These are phyloP conservation scores for Nakazawaea ernobii DNA, from an alignment of 805 yeast species.

Conservation along the genomic window DNA sequence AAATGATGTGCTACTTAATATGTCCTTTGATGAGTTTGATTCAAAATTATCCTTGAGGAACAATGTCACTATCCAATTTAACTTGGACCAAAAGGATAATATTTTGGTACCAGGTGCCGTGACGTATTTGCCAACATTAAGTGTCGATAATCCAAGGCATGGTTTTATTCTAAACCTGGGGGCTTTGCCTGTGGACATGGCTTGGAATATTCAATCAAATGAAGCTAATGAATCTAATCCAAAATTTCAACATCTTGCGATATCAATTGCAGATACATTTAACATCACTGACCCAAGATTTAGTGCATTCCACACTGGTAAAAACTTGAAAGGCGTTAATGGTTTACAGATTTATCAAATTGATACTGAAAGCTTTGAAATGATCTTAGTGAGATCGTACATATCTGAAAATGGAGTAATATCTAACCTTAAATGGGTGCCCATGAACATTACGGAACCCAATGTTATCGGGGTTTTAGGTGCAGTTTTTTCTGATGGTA, in stretches of 20 bases:
- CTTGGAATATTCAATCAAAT: slow-evolving; percentile 40
- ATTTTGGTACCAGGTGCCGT: slow-evolving; percentile 15
- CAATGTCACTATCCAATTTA: slow-evolving; percentile 16
- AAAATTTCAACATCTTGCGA: slow-evolving; percentile 41
- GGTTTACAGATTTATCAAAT: slow-evolving; percentile 42
- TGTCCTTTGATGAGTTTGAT: slow-evolving; percentile 20
- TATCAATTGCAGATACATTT: slow-evolving; percentile 35
- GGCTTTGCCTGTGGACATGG: slow-evolving; percentile 43
- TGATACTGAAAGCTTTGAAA: slow-evolving; percentile 20
- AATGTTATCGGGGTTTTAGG: slow-evolving; percentile 37
- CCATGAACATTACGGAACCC: slow-evolving; percentile 26
- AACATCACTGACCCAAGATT: slow-evolving; percentile 24
- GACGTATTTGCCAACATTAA: slow-evolving; percentile 9
- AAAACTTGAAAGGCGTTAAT: slow-evolving; percentile 16
- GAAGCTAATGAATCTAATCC: slow-evolving; percentile 11
- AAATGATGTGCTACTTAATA: slow-evolving; percentile 12
- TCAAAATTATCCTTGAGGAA: slow-evolving; percentile 19
- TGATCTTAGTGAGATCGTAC: slow-evolving; percentile 26
- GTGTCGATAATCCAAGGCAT: slow-evolving; percentile 18
- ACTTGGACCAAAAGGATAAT: slow-evolving; percentile 10
- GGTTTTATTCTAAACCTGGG: slow-evolving; percentile 45
- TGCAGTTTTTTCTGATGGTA: slow-evolving; percentile 54
- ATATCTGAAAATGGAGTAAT: slow-evolving; percentile 40
- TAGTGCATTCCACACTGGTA: slow-evolving; percentile 18
- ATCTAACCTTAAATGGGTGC: slow-evolving; percentile 33